Evolutionary conservation across 1,139 yeast genomes (phyloP).

Genomic region (Taphrina pruni): DNA sequence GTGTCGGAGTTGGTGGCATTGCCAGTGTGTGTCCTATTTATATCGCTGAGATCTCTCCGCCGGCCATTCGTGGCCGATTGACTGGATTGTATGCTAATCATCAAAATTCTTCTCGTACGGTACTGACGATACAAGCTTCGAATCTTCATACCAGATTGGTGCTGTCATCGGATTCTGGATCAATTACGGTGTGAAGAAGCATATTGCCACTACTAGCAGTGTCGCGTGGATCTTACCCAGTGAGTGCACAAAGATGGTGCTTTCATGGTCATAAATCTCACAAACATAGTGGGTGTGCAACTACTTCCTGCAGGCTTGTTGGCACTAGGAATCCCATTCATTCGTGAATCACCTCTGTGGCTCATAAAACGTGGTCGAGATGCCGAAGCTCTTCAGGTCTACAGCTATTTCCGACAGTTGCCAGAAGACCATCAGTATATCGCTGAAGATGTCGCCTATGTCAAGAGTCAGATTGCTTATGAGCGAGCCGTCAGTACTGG

Average conservation of each 20-base stretch:
- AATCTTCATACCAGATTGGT: slow-evolving; percentile 6
- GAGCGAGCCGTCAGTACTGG: not conserved
- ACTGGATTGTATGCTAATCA: not conserved
- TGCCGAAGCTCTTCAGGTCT: slow-evolving; percentile 5
- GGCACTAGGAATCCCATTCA: not conserved
- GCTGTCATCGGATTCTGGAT: slow-evolving; percentile 15
- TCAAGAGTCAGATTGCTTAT: not conserved
- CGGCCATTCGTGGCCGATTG: slow-evolving; percentile 4
- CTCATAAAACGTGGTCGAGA: slow-evolving; percentile 6
- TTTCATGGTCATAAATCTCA: not conserved
- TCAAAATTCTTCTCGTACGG: not conserved
- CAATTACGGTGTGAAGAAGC: not conserved
- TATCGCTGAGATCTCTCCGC: slow-evolving; percentile 2
- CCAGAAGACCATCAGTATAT: slow-evolving; percentile 4
- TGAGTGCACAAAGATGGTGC: not conserved
- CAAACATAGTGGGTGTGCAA: not conserved
- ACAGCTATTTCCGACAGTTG: not conserved
- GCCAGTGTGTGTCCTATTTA: slow-evolving; percentile 7
- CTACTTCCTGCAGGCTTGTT: slow-evolving; percentile 1
- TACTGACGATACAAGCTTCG: not conserved
- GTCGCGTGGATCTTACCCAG: not conserved
- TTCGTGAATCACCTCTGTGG: slow-evolving; percentile 8
- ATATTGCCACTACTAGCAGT: not conserved
- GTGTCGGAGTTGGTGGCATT: slow-evolving; percentile 1
- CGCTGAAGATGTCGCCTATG: slow-evolving; percentile 9